Evolutionary conservation across 139 green algal species (phyloP).

Genomic region (Edaphochlamys debaryana): DNA sequence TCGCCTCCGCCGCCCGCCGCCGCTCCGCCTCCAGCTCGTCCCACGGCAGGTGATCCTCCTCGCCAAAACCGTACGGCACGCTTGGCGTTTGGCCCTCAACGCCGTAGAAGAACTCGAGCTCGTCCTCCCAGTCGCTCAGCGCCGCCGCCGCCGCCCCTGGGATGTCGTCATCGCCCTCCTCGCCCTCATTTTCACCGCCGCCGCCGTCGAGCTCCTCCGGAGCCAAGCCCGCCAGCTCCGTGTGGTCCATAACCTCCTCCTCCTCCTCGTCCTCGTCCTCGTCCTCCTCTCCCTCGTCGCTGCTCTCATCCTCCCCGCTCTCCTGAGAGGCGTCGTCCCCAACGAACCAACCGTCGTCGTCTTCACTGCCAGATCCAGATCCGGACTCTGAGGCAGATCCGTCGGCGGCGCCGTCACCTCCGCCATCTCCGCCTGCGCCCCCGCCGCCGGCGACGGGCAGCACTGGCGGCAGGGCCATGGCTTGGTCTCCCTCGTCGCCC

Average conservation of each 20-base stretch:
- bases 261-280: neutral
- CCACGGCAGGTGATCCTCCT: no score
- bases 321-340: no score
- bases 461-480: slow-evolving; percentile 31
- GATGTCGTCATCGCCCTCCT: neutral
- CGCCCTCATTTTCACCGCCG: neutral
- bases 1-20: no score
- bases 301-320: neutral
- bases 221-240: neutral
- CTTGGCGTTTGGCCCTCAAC: no score
- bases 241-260: neutral
- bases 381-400: no score
- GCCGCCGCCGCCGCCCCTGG: neutral
- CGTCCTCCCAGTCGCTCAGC: slow-evolving; percentile 6
- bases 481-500: slow-evolving; percentile 10
- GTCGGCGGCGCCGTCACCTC: no score
- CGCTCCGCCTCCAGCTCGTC: no score
- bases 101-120: slow-evolving; percentile 36
- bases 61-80: no score
- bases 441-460: neutral
- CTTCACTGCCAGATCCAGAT: no score
- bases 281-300: neutral
- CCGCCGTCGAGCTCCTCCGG: neutral
- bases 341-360: no score
- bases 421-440: neutral